Evolutionary conservation across 352 stramenopile species (phyloP), one percentile per base, ranked within the genome.

Genomic region (Halophytophthora batemanensis): DNA sequence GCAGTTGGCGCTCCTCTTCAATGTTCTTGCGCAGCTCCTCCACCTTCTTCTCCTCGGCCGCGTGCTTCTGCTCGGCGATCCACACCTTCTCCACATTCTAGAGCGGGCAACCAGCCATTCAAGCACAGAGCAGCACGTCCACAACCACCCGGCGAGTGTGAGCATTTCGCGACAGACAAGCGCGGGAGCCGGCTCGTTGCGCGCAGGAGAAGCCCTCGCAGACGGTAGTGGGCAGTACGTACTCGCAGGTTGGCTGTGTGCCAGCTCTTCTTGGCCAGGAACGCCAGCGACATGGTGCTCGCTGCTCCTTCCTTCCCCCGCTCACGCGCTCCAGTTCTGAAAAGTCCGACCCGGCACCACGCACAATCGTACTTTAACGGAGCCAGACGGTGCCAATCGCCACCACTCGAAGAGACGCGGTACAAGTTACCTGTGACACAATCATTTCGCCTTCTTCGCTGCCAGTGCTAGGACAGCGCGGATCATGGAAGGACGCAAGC

Each of bases 61-160:
- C 86, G 58, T 97, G 80, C 63, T 97, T 93, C 59, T 98, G 94
- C 80, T 99, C 96, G 10, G 91, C 94, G 41, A 98, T 82, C 96
- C 94, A 98, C 39, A 99, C 96, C 69, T 98, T 97, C 80, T 99
- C 95, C 47, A 98, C 91, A 89, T 99, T 99, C 72, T 96, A 28
- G 8, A 13, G 10, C 19, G 15, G 28, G 38, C 22, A 63, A 15
- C 11, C 37, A 33, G 39, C 31, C 29, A 50, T n/a, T 53, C 23
- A 67, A 7, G 52, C 37, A 59, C 31, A 41, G 37, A 42, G 15
- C 11, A 34, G 28, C 17, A 40, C 15, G 42, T 11, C 33, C 31
- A 43, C 8, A 8, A 13, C 31, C 19, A 31, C 4, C 25, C 4
- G 25, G 25, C 25, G 8, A 31, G 8, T 8, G 25, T 31, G 25